Base-by-base conservation (phyloP, 768 basidiomycete species). In the Nevesoporus exiguus region DNA sequence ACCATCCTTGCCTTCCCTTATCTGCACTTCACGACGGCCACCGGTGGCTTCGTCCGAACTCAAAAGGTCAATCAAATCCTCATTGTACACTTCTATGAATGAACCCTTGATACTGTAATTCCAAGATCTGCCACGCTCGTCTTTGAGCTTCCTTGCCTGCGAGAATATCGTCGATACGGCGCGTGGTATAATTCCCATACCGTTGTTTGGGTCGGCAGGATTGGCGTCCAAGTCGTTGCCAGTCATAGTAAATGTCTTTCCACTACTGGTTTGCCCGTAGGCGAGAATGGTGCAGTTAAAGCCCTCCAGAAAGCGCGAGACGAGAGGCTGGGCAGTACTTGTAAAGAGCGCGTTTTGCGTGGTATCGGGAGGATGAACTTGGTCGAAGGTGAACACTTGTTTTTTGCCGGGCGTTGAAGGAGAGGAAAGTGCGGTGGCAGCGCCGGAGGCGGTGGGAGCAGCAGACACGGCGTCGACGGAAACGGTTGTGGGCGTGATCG, bases 61-160 rank as follows among this genome's bases (percentile, higher is more conserved):
- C 49, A 99, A 78, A 48, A 99, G 78, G 77, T 99, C 97, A 69
- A 98, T 91, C 48, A 99, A 82, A 74, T 99, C 97, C 75, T 99
- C 97, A 72, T 99, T 98, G 74, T 99, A 98, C 49, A 99, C 83
- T 78, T 99, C 97, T 59, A 99, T 86, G 76, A 96, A 99, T 22
- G 91, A 93, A 47, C 90, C 90, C 73, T 91, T 94, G 67, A 93
- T 74, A 59, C 71, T 81, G 66, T 77, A 93, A 54, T 79, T 87
- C 92, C 90, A 96, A 39, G 83, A 74, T 57, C 77, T 78, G 34
- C 78, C 83, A 29, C 90, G 84, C 67, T 86, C 86, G 65, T 85
- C 87, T 73, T 83, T 91, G 51, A 88, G 75, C 68, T 88, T 84
- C 64, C 81, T 83, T 41, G 90, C 88, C 43, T 81, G 77, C 13